phyloP scores from a whole-genome alignment of 441 rosid species.

The Euphorbia celastroides region DNA sequence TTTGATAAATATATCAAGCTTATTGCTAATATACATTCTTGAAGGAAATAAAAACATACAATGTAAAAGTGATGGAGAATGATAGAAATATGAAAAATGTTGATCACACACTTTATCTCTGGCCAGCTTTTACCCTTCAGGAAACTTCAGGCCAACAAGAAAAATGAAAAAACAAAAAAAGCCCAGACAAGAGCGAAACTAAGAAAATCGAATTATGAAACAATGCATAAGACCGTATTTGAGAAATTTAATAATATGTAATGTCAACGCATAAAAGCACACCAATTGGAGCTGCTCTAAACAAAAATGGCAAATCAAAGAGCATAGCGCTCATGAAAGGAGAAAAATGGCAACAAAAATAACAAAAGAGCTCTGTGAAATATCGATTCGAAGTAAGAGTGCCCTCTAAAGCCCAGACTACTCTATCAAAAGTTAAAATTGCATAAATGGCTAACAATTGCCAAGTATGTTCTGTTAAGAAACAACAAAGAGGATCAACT shows the following conservation, averaged over 20 bases:
- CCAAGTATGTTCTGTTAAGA: too few relatives aligned
- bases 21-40: slow-evolving; percentile 10
- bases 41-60: background rate
- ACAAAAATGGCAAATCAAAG: background rate
- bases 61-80: background rate
- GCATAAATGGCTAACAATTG: too few relatives aligned
- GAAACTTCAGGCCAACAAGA: background rate
- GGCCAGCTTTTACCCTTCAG: background rate
- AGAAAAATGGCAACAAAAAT: background rate
- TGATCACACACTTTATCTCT: background rate
- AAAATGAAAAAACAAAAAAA: background rate
- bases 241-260: background rate
- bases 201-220: background rate
- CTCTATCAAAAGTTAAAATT: background rate
- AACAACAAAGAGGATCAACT: background rate
- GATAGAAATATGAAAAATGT: background rate
- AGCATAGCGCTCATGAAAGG: background rate
- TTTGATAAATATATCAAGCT: slow-evolving; percentile 8
- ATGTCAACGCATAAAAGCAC: background rate
- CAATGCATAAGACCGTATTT: background rate
- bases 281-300: background rate
- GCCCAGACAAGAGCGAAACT: background rate
- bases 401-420: background rate
- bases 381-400: background rate
- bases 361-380: background rate